A percentile compares a stretch with the other conserved stretches of the same genome.
phyloP scores from a whole-genome alignment of 495 filamentous ascomycete species.

The Glutinoglossum americanum region DNA sequence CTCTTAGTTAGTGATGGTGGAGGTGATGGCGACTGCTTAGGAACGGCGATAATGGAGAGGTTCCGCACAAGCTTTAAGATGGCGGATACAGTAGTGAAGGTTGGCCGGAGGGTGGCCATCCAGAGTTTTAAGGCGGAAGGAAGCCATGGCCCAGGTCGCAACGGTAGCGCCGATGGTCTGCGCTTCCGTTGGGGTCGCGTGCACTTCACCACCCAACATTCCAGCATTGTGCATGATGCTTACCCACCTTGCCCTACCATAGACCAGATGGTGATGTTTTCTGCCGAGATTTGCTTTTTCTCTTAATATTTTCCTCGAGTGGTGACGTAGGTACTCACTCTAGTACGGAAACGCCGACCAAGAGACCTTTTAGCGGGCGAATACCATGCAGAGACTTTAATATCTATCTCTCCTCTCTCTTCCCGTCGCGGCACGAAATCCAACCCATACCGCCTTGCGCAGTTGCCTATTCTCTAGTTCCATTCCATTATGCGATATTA shows the following conservation, averaged over 20 bases:
- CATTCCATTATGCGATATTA: no score
- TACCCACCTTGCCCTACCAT: no score
- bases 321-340: neutral
- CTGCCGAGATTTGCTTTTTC: neutral
- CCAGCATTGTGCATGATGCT: no score
- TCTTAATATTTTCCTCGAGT: no score
- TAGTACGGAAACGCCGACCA: no score
- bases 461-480: no score
- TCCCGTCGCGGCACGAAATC: no score
- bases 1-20: neutral
- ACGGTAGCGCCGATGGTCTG: neutral
- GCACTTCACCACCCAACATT: neutral
- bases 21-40: neutral
- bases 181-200: neutral
- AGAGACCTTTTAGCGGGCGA: no score
- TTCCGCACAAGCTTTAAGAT: conserved; percentile 8
- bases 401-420: no score
- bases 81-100: conserved; percentile 2
- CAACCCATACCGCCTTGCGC: no score
- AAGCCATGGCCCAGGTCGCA: neutral
- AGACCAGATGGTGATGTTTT: neutral
- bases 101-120: neutral
- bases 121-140: neutral
- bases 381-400: no score
- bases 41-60: neutral